Conservation (phyloP, 208 protist genomes). For the Leishmania mexicana region DNA sequence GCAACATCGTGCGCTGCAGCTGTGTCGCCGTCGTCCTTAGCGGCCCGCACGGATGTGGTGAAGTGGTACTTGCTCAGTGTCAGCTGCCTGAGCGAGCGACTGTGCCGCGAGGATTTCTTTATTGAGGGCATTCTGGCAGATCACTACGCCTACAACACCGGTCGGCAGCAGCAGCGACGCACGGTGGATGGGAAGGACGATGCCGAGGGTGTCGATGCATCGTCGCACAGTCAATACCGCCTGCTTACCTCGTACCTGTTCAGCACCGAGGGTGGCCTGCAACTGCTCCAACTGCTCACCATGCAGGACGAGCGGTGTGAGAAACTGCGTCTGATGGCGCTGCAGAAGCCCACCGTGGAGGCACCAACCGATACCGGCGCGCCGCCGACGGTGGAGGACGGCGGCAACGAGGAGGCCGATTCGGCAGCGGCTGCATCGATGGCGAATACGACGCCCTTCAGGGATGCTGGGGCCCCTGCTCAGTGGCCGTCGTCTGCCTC, state of each 20-base stretch:
- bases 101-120: conserved; percentile 42
- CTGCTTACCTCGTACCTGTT: conserved; percentile 64
- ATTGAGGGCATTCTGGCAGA: conserved; percentile 48
- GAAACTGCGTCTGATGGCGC: conserved; percentile 24
- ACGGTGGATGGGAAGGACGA: background rate
- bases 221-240: conserved; percentile 25
- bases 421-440: background rate
- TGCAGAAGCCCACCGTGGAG: conserved; percentile 26
- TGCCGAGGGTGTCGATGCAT: background rate
- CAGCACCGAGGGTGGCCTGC: conserved; percentile 64
- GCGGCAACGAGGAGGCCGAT: background rate
- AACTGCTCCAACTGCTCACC: conserved; percentile 49
- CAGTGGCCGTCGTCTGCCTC: conserved; percentile 22
- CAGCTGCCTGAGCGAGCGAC: conserved; percentile 37
- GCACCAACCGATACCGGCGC: conserved; percentile 1
- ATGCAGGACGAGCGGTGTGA: conserved; percentile 19
- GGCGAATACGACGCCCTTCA: background rate
- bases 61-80: conserved; percentile 48
- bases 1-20: background rate
- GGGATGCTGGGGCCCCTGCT: background rate
- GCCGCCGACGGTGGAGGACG: background rate
- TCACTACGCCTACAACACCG: conserved; percentile 35
- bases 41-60: conserved; percentile 7
- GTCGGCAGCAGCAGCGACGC: background rate
- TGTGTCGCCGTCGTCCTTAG: background rate